These are phyloP conservation scores for Globisporangium middletonii DNA, from an alignment of 352 stramenopile genomes.

Conservation along the genomic window DNA sequence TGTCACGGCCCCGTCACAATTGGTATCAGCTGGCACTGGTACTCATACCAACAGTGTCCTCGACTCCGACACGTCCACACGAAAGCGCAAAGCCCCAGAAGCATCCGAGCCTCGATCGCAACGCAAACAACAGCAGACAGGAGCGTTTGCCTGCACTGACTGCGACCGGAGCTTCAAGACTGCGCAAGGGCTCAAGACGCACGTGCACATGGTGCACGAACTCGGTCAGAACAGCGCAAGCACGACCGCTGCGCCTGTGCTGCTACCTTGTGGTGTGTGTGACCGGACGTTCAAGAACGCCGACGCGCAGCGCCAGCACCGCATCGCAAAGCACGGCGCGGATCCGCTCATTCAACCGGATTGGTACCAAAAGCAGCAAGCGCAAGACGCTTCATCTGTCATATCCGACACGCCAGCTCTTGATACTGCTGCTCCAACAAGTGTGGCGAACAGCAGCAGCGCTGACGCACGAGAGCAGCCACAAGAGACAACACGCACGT, in stretches of 20 bases:
- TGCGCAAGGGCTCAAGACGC: slow-evolving; percentile 61
- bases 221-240: slow-evolving; percentile 21
- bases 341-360: slow-evolving; percentile 75
- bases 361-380: slow-evolving; percentile 50
- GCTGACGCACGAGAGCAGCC: neutral
- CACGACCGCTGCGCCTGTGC: slow-evolving; percentile 6
- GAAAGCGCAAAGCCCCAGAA: slow-evolving; percentile 33
- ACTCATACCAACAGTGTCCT: neutral
- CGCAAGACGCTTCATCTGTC: neutral
- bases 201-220: slow-evolving; percentile 84
- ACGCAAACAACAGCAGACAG: neutral
- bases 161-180: slow-evolving; percentile 70
- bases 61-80: neutral
- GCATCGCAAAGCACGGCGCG: slow-evolving; percentile 75
- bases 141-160: slow-evolving; percentile 32
- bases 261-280: slow-evolving; percentile 38
- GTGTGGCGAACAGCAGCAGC: neutral
- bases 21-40: neutral
- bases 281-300: slow-evolving; percentile 71
- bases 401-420: too few relatives aligned
- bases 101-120: neutral
- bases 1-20: neutral
- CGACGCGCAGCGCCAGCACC: slow-evolving; percentile 65
- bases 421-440: neutral
- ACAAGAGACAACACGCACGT: slow-evolving; percentile 10